Base-by-base conservation (phyloP, 2,329 filamentous ascomycete genomes). In the Colletotrichum sp. region DNA sequence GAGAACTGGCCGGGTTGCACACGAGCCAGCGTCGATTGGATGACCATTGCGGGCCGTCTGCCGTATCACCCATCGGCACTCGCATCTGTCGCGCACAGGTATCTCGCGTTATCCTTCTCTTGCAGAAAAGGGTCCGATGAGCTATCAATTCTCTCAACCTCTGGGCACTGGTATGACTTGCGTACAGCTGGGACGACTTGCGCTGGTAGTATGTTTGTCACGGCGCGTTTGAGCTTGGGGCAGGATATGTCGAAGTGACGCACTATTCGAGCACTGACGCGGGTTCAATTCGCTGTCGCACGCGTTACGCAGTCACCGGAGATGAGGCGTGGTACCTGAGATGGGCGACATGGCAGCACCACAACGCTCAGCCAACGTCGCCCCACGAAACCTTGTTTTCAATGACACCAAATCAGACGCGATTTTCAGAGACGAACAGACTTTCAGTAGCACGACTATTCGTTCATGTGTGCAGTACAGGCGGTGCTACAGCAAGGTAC, bases 81-180 rank as follows among this genome's bases (percentile, higher is more conserved):
- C 72, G 55, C 39, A 72, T 72, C 69, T 75, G 36, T 75, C 72
- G 55, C 72, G 55, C 62, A 63, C 72, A 72, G 69, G 55, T 62
- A 75, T 75, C 69, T 75, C 44, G 63, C 73, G 63, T 75, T 55
- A 66, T 62, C 24, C 16, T 32, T 44, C 24, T 60, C 12, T 64
- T 34, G 59, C 34, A 71, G 26, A 15, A 75, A 75, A 74, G 67
- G 49, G 39, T 59, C 72, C 72, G 72, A 75, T 75, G 72, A 75
- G 69, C 69, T 68, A 69, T 75, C 69, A 72, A 66, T 26, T 62
- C 8, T 36, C 64, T 21, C 28, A 24, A 24, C 15, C 60, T 60
- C 21, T 26, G 28, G 24, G 8, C 24, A 32, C 15, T 16, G 24
- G 44, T 63, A 30, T 18, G 68, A 52, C 39, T 55, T 52, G 12